Base-by-base conservation (phyloP, 2,329 filamentous ascomycete species). In the Sphaerulina vaccinii region DNA sequence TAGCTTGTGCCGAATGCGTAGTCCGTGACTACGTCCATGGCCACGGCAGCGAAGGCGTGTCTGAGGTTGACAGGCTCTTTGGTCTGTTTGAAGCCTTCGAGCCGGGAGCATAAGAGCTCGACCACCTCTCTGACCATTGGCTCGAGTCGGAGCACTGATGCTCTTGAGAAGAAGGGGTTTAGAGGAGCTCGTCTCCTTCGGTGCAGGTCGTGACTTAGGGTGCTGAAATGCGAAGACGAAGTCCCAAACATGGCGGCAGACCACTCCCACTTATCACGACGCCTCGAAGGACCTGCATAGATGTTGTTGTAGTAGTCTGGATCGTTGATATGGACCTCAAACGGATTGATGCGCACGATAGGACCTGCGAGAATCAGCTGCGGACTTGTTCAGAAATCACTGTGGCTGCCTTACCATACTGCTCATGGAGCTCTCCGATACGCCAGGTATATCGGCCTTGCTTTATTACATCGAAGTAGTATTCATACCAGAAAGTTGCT, bases 261-360 rank as follows among this genome's bases (percentile, higher is more conserved):
- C 45, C 52, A 49, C 5, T 38, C 44, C 42, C 49, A 57, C 52
- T 57, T 59, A 19, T 59, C 56, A 23, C 54, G 54, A 13, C 50
- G 56, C 16, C 37, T 51, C 22, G 44, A 49, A 5, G 67, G 47
- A 16, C 52, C 54, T 22, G 59, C 46, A 48, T 64, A 63, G 42
- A 65, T 43, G 22, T 56, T 53, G 21, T 61, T 51, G 42, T 61
- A 61, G 64, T 69, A 74, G 42, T 61, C 61, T 11, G 68, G 61
- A 56, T 74, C 72, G 32, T 66, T 62, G 58, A 74, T 69, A 49
- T 75, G 72, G 23, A 75, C 53, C 58, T 75, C 72, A 47, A 69
- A 46, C 6, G 72, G 73, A 8, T 68, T 72, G 46, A 74, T 72
- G 45, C 73, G 66, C 24, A 75, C 62, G 39, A 74, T 69, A 6